Percentiles rank a stretch among this genome's conserved stretches.
Conservation (phyloP, 2,329 filamentous ascomycete species). For the Cordyceps militaris region DNA sequence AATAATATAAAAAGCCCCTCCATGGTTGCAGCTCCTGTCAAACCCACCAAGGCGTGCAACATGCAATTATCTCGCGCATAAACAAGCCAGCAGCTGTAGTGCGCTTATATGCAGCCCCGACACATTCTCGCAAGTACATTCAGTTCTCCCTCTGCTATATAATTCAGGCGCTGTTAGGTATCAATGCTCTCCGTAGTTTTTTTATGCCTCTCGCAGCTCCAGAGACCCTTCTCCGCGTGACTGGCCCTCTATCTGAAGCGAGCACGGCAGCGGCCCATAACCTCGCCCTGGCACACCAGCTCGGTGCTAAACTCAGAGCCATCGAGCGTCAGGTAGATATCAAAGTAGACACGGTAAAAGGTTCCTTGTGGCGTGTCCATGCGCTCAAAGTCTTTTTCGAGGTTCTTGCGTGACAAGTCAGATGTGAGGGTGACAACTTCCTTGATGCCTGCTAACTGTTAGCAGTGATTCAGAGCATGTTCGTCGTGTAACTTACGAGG, state of each 20-base stretch:
- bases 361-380: conserved; percentile 98
- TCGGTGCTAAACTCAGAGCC: conserved; percentile 97
- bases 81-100: neutral
- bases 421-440: conserved; percentile 97
- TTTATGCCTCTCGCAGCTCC: neutral
- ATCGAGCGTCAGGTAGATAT: conserved; percentile 86
- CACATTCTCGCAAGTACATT: neutral
- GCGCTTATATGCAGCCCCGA: conserved; percentile 1
- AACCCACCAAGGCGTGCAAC: conserved; percentile 8
- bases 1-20: conserved; percentile 10
- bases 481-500: conserved; percentile 64
- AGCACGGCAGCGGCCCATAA: conserved; percentile 94
- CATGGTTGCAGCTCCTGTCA: conserved; percentile 5
- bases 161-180: conserved; percentile 12
- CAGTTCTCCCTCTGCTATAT: neutral
- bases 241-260: conserved; percentile 58
- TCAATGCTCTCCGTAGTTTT: conserved; percentile 11
- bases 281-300: conserved; percentile 96
- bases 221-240: neutral
- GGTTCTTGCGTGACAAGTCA: conserved; percentile 92
- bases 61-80: neutral
- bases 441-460: conserved; percentile 71
- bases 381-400: conserved; percentile 98
- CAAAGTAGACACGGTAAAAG: conserved; percentile 79
- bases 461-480: conserved; percentile 15